Evolutionary conservation across 208 protist genomes (phyloP).

Genomic region (Trypanosoma theileri): DNA sequence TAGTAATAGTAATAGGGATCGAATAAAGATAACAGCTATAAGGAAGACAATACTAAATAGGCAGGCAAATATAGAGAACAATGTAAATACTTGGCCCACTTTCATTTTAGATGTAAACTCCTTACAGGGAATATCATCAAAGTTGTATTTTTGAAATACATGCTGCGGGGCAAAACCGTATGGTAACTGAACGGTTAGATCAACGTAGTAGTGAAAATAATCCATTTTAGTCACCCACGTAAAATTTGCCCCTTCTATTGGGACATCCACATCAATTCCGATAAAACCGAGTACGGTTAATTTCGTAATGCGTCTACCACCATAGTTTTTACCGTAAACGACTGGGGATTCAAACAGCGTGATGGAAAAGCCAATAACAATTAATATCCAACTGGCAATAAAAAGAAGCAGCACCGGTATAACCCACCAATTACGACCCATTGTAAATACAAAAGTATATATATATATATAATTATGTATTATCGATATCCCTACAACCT

Average conservation of each 20-base stretch:
- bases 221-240: constrained; percentile 21
- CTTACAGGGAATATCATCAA: constrained; percentile 53
- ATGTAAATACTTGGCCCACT: constrained; percentile 36
- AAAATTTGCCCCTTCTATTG: constrained; percentile 43
- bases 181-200: constrained; percentile 35
- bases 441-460: neutral
- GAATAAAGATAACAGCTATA: constrained; percentile 43
- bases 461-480: too few species aligned
- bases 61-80: constrained; percentile 45
- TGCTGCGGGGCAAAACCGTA: constrained; percentile 33
- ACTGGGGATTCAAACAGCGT: constrained; percentile 35
- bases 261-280: constrained; percentile 10
- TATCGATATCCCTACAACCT: too few species aligned
- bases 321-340: constrained; percentile 31
- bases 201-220: constrained; percentile 31
- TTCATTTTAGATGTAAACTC: constrained; percentile 38
- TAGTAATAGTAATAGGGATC: constrained; percentile 47
- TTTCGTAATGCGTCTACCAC: constrained; percentile 30
- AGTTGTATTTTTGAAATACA: constrained; percentile 39
- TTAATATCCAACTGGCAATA: constrained; percentile 29
- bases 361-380: constrained; percentile 30
- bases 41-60: constrained; percentile 39
- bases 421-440: constrained; percentile 11
- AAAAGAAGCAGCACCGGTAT: constrained; percentile 35
- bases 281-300: constrained; percentile 1